Evolutionary conservation across 1,139 yeast genomes (phyloP).

Genomic region (Blastobotrys serpentis): DNA sequence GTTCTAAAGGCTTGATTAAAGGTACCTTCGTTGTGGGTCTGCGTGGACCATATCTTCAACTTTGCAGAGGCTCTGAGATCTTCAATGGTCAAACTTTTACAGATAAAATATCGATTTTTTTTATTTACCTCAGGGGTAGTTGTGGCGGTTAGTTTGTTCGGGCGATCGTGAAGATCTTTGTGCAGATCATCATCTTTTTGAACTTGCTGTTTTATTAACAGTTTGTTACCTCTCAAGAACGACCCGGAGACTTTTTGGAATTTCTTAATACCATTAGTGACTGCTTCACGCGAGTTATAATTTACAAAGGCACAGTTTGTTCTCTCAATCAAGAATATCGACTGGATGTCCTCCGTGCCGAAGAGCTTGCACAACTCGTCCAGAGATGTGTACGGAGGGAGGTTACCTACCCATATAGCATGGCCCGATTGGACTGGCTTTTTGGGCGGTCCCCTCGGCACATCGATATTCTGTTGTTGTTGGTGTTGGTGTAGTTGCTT

Average conservation of each 20-base stretch:
- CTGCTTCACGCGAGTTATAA: constrained; percentile 33
- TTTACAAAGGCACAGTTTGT: constrained; percentile 45
- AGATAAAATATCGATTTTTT: constrained; percentile 39
- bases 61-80: constrained; percentile 39
- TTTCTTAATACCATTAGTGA: constrained; percentile 32
- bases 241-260: constrained; percentile 32
- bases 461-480: not conserved
- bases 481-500: constrained; percentile 3
- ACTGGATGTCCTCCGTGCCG: constrained; percentile 39
- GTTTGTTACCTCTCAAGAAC: constrained; percentile 34
- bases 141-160: not conserved
- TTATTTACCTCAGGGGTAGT: constrained; percentile 10
- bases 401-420: constrained; percentile 46
- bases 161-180: not conserved
- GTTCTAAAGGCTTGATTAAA: constrained; percentile 39
- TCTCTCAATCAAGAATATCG: constrained; percentile 41
- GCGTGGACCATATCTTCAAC: constrained; percentile 42
- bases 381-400: constrained; percentile 38
- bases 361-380: constrained; percentile 38
- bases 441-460: constrained; percentile 34
- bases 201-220: constrained; percentile 33
- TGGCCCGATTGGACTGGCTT: constrained; percentile 41
- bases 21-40: constrained; percentile 39
- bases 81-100: constrained; percentile 42
- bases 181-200: not conserved